Percentiles rank a stretch among this genome's conserved stretches.
These are phyloP conservation scores for Cruciata laevipes DNA, from an alignment of 257 asterid species.

Conservation along the genomic window DNA sequence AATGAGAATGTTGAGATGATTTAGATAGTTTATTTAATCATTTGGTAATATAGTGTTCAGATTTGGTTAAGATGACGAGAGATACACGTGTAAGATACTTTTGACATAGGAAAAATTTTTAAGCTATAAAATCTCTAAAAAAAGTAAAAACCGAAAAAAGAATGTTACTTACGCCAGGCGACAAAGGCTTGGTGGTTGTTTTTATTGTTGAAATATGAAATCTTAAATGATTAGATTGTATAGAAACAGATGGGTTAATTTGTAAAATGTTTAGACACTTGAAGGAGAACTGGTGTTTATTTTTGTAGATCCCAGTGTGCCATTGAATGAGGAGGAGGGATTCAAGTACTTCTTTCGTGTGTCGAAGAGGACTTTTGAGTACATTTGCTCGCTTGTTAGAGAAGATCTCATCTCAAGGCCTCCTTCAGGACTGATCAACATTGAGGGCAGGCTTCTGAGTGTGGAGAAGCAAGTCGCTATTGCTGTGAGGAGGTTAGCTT, in stretches of 20 bases:
- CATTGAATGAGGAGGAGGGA: constrained; percentile 64
- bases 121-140: neutral
- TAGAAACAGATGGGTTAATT: neutral
- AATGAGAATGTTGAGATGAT: neutral
- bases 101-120: neutral
- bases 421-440: constrained; percentile 95
- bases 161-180: too few relatives aligned
- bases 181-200: too few relatives aligned
- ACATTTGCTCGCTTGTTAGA: constrained; percentile 80
- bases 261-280: neutral
- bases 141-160: neutral
- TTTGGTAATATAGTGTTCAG: neutral
- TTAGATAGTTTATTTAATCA: too few relatives aligned
- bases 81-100: too few relatives aligned
- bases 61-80: neutral
- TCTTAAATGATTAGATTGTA: neutral
- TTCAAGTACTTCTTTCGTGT: constrained; percentile 80
- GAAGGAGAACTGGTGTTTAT: neutral
- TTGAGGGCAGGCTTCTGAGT: constrained; percentile 92
- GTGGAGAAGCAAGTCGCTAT: constrained; percentile 98
- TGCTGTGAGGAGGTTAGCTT: constrained; percentile 81
- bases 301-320: constrained; percentile 40
- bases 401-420: constrained; percentile 96
- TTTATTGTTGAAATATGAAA: neutral
- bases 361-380: constrained; percentile 73